Base-by-base conservation (phyloP, 2,329 filamentous ascomycete species). In the Colletotrichum abscissum region DNA sequence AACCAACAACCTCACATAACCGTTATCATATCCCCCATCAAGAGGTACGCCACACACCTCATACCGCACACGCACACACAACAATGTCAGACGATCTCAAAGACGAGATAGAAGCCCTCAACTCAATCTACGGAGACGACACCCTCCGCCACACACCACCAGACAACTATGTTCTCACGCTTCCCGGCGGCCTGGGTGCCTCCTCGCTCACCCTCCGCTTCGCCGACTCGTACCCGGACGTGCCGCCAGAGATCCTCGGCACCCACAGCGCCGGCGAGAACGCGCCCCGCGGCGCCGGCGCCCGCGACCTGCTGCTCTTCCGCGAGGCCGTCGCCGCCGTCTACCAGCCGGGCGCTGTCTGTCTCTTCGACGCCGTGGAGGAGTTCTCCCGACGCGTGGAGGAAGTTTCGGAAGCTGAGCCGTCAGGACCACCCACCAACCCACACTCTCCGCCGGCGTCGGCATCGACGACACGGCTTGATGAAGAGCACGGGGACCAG, bases 331-430 rank as follows among this genome's bases (percentile, higher is more conserved):
- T 98, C 38, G 86, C 85, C 1, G 85, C 87, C n/a, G 88, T 94
- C 5, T 98, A 92, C 81, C 87, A 89, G 65, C 89, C 91, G 0
- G 95, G 95, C 0, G 88, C 91, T 65, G 95, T 97, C 26, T 98
- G 95, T 78, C 85, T 99, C 3, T 99, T 95, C 78, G 96, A 98
- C 80, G 88, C 97, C n/a, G 88, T 98, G 49, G 95, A 98, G 78
- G 92, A 94, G 78, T 84, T 93, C 57, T 64, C 71, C 30, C 72
- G 75, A 63, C 74, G 71, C 22, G 78, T 74, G 8, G 75, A 67
- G 28, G 74, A 52, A 19, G 67, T 70, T 19, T 71, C 73, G 6
- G 67, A 65, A 1, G 76, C 67, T 2, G 73, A 73, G 1, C 64
- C 72, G 16, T 52, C 67, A 67, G 52, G 30, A 55, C 55, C 49